These are phyloP conservation scores for Boletus pseudopeckii DNA, from an alignment of 768 basidiomycete genomes.

Conservation along the genomic window DNA sequence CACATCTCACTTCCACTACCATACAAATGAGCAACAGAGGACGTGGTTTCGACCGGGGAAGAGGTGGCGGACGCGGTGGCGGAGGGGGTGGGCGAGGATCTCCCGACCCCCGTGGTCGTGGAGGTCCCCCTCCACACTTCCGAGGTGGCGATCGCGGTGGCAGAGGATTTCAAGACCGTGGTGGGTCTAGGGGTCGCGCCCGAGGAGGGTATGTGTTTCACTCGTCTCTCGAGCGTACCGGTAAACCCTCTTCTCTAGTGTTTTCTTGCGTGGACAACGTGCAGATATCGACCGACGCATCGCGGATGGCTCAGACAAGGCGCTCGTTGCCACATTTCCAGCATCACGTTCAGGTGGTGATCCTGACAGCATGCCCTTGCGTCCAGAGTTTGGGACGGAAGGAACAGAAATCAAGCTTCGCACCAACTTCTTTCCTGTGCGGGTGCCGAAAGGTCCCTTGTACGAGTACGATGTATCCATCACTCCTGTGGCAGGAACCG, in stretches of 20 bases:
- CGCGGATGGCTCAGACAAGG: conserved; percentile 41
- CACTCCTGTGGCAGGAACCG: conserved; percentile 32
- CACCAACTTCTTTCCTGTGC: conserved; percentile 51
- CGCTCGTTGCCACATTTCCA: conserved; percentile 38
- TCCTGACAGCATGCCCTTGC: conserved; percentile 38
- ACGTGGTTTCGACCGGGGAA: conserved; percentile 40
- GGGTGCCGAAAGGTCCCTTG: conserved; percentile 44
- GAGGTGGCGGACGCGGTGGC: conserved; percentile 34
- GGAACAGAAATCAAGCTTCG: conserved; percentile 46
- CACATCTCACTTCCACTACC: not conserved
- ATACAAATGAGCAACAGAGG: conserved; percentile 36
- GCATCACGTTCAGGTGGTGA: conserved; percentile 18
- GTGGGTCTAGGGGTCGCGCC: conserved; percentile 29
- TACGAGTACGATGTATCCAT: conserved; percentile 49
- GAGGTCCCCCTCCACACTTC: conserved; percentile 23
- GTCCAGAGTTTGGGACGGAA: conserved; percentile 45
- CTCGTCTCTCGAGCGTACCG: not conserved
- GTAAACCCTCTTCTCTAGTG: conserved; percentile 23
- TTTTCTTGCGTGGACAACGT: conserved; percentile 37
- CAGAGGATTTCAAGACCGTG: conserved; percentile 29
- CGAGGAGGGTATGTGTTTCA: conserved; percentile 38
- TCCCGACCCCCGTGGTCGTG: conserved; percentile 25
- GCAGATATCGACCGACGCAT: conserved; percentile 55
- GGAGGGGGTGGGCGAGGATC: conserved; percentile 35
- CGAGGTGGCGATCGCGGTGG: conserved; percentile 31